These are phyloP conservation scores for Rhynchospora pubera DNA, from an alignment of 176 grass and related monocot genomes.

Conservation along the genomic window DNA sequence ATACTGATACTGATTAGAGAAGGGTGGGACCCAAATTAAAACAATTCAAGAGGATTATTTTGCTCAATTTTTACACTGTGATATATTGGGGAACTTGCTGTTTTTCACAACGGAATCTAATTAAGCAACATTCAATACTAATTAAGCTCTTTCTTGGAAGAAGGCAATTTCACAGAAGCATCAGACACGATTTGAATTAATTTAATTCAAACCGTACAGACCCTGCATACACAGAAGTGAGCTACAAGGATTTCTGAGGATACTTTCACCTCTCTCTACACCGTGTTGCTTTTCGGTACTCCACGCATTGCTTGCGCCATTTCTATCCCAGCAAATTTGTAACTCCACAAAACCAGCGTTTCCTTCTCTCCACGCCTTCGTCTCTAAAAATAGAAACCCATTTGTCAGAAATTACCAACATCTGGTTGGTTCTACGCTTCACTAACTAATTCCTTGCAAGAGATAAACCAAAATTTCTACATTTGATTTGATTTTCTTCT, in stretches of 20 bases:
- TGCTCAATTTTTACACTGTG: not conserved
- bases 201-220: not conserved
- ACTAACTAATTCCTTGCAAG: not conserved
- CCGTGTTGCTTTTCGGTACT: not conserved
- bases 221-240: not conserved
- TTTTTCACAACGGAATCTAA: not conserved
- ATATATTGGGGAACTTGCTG: not conserved
- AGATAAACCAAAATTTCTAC: conserved; percentile 3
- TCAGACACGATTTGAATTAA: not conserved
- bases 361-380: conserved; percentile 5
- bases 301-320: not conserved
- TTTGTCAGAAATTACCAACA: conserved; percentile 1
- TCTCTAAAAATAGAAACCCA: conserved; percentile 24
- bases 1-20: no score
- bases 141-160: not conserved
- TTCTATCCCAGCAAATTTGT: not conserved
- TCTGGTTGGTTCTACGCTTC: conserved; percentile 11
- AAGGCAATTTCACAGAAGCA: not conserved
- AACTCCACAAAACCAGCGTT: conserved; percentile 4
- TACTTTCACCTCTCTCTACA: not conserved
- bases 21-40: not conserved
- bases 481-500: not conserved
- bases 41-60: not conserved
- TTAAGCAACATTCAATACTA: not conserved
- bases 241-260: not conserved